Evolutionary conservation across 2,329 filamentous ascomycete species (phyloP).

Genomic region (Fusarium mundagurra): DNA sequence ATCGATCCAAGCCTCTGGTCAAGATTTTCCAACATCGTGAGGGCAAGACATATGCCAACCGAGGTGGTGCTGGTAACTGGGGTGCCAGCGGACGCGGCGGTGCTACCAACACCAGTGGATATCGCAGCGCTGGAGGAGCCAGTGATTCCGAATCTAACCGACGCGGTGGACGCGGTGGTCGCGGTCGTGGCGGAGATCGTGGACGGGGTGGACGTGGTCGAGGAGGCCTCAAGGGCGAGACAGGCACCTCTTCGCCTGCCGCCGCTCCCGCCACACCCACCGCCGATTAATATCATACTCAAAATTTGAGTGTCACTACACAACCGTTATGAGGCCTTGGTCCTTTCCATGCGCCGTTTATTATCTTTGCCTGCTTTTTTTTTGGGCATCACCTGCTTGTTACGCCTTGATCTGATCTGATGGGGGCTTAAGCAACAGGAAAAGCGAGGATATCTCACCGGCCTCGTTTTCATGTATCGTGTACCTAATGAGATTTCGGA

Average conservation of each 20-base stretch:
- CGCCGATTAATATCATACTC: constrained; percentile 45
- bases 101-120: constrained; percentile 71
- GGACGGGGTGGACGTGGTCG: constrained; percentile 65
- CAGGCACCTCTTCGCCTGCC: constrained; percentile 64
- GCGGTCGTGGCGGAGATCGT: constrained; percentile 67
- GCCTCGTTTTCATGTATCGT: constrained; percentile 47
- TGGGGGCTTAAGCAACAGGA: constrained; percentile 33
- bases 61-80: constrained; percentile 75
- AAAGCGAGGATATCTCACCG: constrained; percentile 35
- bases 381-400: constrained; percentile 35
- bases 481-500: constrained; percentile 52
- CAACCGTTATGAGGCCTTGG: constrained; percentile 26
- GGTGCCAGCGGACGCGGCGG: constrained; percentile 73
- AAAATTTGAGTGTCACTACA: constrained; percentile 25
- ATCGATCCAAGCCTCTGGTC: constrained; percentile 81
- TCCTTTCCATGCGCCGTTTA: constrained; percentile 15
- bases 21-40: constrained; percentile 82
- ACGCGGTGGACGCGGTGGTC: constrained; percentile 64
- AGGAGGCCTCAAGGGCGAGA: constrained; percentile 69
- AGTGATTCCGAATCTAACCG: constrained; percentile 71
- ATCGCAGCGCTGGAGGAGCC: constrained; percentile 84
- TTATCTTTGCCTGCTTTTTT: constrained; percentile 29
- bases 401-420: constrained; percentile 36
- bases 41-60: constrained; percentile 62
- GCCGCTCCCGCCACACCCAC: constrained; percentile 61